phyloP scores from a whole-genome alignment of 148 eudicot species.

The Diospyros kaki region DNA sequence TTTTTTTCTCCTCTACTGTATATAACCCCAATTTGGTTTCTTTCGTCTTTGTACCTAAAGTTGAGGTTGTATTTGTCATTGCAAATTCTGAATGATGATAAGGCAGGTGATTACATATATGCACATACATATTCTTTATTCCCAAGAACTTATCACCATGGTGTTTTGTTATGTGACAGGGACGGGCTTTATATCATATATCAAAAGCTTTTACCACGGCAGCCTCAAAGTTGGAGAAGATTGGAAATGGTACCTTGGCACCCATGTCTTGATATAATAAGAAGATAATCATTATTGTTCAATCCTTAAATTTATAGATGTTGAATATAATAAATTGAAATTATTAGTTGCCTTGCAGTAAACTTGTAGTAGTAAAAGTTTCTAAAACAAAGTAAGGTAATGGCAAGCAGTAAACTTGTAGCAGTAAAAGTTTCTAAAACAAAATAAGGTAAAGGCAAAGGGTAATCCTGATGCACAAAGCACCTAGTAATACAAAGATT shows the following conservation, averaged over 20 bases:
- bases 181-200: conserved; percentile 78
- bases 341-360: neutral
- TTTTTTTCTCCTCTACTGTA: neutral
- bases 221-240: conserved; percentile 85
- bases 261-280: neutral
- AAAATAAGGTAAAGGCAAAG: too few relatives aligned
- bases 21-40: neutral
- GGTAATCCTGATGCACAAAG: too few relatives aligned
- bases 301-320: neutral
- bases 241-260: conserved; percentile 67
- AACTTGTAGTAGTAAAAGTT: neutral
- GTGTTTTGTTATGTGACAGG: conserved; percentile 37
- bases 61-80: neutral
- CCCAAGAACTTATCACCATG: neutral
- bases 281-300: conserved; percentile 7
- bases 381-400: too few relatives aligned
- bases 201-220: conserved; percentile 84
- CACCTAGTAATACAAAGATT: too few relatives aligned
- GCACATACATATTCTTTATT: neutral
- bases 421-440: neutral
- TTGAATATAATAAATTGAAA: neutral
- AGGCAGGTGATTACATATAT: neutral
- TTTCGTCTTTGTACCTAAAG: neutral
- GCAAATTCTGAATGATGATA: neutral
- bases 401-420: too few relatives aligned